These are phyloP conservation scores for Cyclotella cryptica DNA, from an alignment of 108 stramenopile species.

Conservation along the genomic window DNA sequence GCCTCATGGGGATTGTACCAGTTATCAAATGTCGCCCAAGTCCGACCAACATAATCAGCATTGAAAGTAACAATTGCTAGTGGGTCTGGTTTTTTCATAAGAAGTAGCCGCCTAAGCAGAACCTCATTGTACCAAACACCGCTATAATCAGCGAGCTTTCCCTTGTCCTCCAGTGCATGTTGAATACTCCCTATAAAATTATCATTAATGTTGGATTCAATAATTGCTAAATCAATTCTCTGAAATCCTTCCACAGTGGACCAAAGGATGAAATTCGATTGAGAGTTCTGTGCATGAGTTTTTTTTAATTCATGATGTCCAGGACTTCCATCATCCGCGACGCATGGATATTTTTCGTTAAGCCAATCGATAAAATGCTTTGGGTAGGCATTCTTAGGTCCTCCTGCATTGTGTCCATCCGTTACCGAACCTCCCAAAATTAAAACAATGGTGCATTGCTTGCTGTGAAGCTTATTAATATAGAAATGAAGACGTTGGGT, in stretches of 20 bases:
- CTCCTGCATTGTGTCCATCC: too few relatives aligned
- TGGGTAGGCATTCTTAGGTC: too few relatives aligned
- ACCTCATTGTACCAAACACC: slow-evolving; percentile 20
- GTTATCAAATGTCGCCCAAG: slow-evolving; percentile 6
- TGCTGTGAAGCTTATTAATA: too few relatives aligned
- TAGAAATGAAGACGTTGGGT: too few relatives aligned
- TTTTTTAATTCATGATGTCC: slow-evolving; percentile 5
- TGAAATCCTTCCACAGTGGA: neutral
- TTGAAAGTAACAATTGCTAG: slow-evolving; percentile 41
- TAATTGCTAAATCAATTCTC: slow-evolving; percentile 31
- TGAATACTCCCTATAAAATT: slow-evolving; percentile 19
- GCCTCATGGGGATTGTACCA: neutral
- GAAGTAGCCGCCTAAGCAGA: slow-evolving; percentile 29
- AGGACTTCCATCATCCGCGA: neutral
- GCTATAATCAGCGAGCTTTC: neutral
- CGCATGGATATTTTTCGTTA: neutral
- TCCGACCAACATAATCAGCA: slow-evolving; percentile 31
- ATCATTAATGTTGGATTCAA: slow-evolving; percentile 44
- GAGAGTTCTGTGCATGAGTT: slow-evolving; percentile 12
- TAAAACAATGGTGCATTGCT: too few relatives aligned
- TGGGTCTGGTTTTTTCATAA: slow-evolving; percentile 37
- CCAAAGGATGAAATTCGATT: slow-evolving; percentile 19
- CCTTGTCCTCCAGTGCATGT: slow-evolving; percentile 35
- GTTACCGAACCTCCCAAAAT: too few relatives aligned
- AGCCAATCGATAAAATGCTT: too few relatives aligned